Conservation (phyloP, 78 protist species). For the Trichosphaerium sp. region DNA sequence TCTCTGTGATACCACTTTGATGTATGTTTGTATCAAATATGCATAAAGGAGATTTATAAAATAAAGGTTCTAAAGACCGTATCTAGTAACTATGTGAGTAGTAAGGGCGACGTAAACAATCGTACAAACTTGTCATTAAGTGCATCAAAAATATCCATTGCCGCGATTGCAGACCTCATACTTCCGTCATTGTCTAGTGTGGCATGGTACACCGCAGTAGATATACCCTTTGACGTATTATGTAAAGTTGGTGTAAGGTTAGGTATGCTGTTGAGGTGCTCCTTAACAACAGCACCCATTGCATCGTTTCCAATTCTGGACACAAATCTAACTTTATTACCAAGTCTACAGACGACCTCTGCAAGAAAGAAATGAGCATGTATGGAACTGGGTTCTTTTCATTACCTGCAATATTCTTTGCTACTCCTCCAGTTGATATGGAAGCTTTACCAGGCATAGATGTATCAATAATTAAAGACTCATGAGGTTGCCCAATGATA, state of each 20-base stretch:
- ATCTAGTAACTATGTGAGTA: too few relatives aligned
- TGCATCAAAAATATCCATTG: conserved; percentile 31
- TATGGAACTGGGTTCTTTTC: conserved; percentile 8
- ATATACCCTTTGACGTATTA: background rate
- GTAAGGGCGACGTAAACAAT: too few relatives aligned
- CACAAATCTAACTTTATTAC: conserved; percentile 11
- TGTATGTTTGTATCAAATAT: too few relatives aligned
- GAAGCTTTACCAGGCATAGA: too few relatives aligned
- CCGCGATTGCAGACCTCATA: conserved; percentile 31
- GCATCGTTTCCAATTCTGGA: conserved; percentile 11
- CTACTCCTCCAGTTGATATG: too few relatives aligned
- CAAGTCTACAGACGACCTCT: background rate
- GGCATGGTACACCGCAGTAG: conserved; percentile 49
- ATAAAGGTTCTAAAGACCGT: too few relatives aligned
- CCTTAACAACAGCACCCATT: background rate
- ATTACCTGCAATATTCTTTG: conserved; percentile 33
- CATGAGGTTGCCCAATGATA: too few relatives aligned
- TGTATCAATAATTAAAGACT: too few relatives aligned
- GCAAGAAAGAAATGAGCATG: conserved; percentile 2
- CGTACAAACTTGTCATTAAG: conserved; percentile 5
- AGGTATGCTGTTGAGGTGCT: background rate
- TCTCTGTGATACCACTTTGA: too few relatives aligned
- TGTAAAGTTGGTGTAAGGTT: background rate
- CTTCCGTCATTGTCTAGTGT: conserved; percentile 29
- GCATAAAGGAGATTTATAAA: too few relatives aligned